Base-by-base conservation (phyloP, 495 filamentous ascomycete species). In the Penicillium desertorum region DNA sequence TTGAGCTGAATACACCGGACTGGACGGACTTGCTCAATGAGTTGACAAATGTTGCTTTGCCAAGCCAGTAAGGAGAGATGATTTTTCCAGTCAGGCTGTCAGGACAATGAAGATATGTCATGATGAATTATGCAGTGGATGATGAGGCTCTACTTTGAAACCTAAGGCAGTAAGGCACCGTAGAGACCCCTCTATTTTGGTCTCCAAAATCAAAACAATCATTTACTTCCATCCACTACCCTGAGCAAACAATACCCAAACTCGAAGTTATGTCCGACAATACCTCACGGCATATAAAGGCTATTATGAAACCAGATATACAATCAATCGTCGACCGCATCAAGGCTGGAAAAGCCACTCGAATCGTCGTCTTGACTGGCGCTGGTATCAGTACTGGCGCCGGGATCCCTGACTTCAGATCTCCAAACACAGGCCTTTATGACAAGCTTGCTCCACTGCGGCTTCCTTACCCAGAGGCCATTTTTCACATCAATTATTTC, bases 401-500 rank as follows among this genome's bases (percentile, higher is more conserved):
- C 8, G 88, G 88, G 20, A 88, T 91, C 56, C 89, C 89, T 37
- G 89, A 92, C 63, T 92, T 93, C 66, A 79, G 89, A 48, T 85
- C 87, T 10, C 88, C 88, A 59, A 83, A 80, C 45, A 89, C 79
- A 2, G 89, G 89, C 11, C 79, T 92, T 45, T 97, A 96, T 73
- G 84, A 86, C 66, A 92, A 91, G 65, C 84, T 96, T 9, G 84
- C 86, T 10, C 78, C 84, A 20, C 82, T 96, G 27, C 80, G 89
- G 42, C 83, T 96, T 0, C 90, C 91, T 7, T 87, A 88, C 67
- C 84, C 90, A 9, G 84, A 86, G 67, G 77, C 80, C 12, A 76
- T 71, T 19, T 96, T 96, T 76, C 87, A 92, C 66, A 87, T 95
- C 54, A 74, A 66, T 59, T 96, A 88, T 73, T 96, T 97, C 78